These are phyloP conservation scores for Sclerotinia trifoliorum DNA, from an alignment of 2,329 filamentous ascomycete genomes.

Conservation along the genomic window DNA sequence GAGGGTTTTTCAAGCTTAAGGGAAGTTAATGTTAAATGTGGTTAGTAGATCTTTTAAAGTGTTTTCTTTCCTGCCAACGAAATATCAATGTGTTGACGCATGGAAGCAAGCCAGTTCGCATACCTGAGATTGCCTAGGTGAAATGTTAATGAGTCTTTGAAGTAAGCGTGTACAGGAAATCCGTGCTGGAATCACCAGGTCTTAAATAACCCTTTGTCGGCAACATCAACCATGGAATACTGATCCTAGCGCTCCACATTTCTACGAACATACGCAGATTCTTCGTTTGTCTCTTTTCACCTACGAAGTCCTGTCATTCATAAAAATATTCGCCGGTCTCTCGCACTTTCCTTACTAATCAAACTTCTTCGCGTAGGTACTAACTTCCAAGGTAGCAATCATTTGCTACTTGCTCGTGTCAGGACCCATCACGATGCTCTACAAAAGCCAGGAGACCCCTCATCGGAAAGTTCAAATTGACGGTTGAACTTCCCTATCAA, in stretches of 20 bases:
- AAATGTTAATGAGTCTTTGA: not conserved
- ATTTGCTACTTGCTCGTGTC: no score
- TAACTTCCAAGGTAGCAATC: not conserved
- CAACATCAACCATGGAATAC: not conserved
- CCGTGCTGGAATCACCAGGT: not conserved
- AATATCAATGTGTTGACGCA: not conserved
- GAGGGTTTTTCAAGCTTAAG: not conserved
- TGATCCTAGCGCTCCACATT: not conserved
- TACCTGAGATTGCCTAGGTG: not conserved
- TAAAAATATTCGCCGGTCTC: not conserved
- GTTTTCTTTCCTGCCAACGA: not conserved
- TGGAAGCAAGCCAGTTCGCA: not conserved
- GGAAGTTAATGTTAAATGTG: not conserved
- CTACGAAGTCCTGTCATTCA: not conserved
- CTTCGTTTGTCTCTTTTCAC: not conserved
- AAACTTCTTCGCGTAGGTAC: accelerated
- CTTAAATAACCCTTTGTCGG: no score
- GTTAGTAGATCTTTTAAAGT: not conserved
- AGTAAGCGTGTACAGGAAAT: not conserved
- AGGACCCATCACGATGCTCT: no score
- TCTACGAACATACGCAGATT: not conserved
- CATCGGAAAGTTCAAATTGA: not conserved
- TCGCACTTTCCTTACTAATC: no score
- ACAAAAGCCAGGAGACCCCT: no score
- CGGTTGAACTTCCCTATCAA: not conserved